Evolutionary conservation across 208 protist genomes (phyloP).

Genomic region (Acanthamoeba polyphaga): DNA sequence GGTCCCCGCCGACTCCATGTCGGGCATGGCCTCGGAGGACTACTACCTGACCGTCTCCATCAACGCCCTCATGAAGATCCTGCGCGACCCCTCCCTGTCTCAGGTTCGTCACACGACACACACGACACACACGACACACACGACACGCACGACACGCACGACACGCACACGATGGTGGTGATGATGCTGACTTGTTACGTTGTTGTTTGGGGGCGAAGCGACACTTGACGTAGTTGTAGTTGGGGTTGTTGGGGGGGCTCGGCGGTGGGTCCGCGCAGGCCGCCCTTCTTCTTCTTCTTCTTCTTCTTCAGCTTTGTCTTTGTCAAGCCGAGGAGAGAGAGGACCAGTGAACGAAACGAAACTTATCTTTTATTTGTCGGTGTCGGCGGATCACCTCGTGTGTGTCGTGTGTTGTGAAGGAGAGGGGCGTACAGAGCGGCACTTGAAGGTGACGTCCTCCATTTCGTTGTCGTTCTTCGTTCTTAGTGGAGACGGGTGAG

Average conservation of each 20-base stretch:
- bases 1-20: slow-evolving; percentile 21
- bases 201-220: slow-evolving; percentile 6
- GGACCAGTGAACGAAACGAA: too few species aligned
- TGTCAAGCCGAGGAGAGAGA: too few species aligned
- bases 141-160: too few species aligned
- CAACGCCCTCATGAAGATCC: slow-evolving; percentile 91
- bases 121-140: too few species aligned
- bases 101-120: too few species aligned
- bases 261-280: background rate
- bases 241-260: background rate
- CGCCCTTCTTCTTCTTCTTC: slow-evolving; percentile 36
- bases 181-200: too few species aligned
- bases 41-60: slow-evolving; percentile 93
- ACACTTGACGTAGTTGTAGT: background rate
- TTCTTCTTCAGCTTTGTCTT: too few species aligned
- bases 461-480: slow-evolving; percentile 62
- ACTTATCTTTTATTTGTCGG: too few species aligned
- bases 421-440: background rate
- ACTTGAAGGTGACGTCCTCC: slow-evolving; percentile 62
- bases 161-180: too few species aligned
- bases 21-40: slow-evolving; percentile 85
- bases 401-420: background rate
- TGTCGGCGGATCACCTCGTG: too few species aligned
- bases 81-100: slow-evolving; percentile 90
- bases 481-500: background rate